phyloP scores from a whole-genome alignment of 31 red algal species.

The Asparagopsis taxiformis region DNA sequence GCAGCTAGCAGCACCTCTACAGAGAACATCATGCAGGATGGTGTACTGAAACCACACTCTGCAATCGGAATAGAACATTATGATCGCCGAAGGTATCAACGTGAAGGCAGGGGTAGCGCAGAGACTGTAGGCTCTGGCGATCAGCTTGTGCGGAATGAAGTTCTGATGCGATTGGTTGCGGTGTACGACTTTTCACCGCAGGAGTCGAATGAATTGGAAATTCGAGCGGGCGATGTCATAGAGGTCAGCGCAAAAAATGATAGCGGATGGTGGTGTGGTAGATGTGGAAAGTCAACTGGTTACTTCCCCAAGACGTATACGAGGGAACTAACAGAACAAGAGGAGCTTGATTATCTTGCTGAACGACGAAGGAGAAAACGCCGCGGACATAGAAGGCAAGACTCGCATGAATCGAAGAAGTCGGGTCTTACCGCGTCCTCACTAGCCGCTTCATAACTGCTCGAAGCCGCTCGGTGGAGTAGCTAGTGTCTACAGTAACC shows the following conservation, averaged over 20 bases:
- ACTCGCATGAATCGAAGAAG: constrained; percentile 28
- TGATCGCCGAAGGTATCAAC: constrained; percentile 10
- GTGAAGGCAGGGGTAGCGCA: constrained; percentile 32
- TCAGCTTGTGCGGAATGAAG: constrained; percentile 15
- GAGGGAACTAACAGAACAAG: constrained; percentile 43
- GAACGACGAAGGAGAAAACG: constrained; percentile 33
- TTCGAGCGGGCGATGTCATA: constrained; percentile 46
- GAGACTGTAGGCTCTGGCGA: constrained; percentile 33
- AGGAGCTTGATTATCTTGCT: constrained; percentile 44
- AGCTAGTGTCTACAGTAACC: no score
- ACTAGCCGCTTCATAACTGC: constrained; percentile 12
- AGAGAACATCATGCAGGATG: constrained; percentile 32
- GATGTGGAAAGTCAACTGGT: constrained; percentile 18
- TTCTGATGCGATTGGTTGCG: constrained; percentile 41
- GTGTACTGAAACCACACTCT: constrained; percentile 7
- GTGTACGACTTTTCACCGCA: constrained; percentile 57
- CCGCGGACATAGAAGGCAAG: constrained; percentile 40
- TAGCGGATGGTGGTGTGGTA: constrained; percentile 63
- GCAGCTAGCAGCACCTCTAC: constrained; percentile 51
- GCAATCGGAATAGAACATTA: constrained; percentile 5
- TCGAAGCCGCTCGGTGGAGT: no score
- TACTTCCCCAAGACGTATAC: constrained; percentile 64
- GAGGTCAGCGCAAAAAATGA: constrained; percentile 45
- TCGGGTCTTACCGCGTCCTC: constrained; percentile 43
- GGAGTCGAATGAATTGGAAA: constrained; percentile 52